Evolutionary conservation across 1,284 basidiomycete species (phyloP).

Genomic region (Wallemia mellicola): DNA sequence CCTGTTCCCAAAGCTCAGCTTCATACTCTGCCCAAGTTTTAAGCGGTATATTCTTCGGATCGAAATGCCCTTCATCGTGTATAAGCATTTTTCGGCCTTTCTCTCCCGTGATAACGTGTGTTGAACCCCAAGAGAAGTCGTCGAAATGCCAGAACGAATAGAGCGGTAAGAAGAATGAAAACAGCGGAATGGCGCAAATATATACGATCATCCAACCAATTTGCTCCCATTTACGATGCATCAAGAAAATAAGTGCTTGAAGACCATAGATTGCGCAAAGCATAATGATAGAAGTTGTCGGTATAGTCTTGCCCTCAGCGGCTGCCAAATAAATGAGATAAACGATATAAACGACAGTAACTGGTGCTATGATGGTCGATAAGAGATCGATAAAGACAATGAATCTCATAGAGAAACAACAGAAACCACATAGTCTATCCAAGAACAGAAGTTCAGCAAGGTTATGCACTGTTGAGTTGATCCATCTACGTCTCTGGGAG

Average conservation of each 20-base stretch:
- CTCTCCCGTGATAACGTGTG: conserved; percentile 77
- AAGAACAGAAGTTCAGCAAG: conserved; percentile 71
- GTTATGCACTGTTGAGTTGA: conserved; percentile 97
- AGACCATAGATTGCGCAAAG: conserved; percentile 76
- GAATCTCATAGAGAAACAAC: conserved; percentile 96
- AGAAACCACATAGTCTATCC: conserved; percentile 83
- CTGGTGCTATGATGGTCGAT: conserved; percentile 59
- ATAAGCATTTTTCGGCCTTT: conserved; percentile 79
- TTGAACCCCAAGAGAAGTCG: conserved; percentile 93
- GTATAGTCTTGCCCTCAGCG: conserved; percentile 31
- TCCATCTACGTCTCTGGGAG: conserved; percentile 96
- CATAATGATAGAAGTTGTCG: conserved; percentile 57
- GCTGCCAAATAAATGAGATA: conserved; percentile 55
- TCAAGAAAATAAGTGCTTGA: conserved; percentile 55
- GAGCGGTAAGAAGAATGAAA: conserved; percentile 72
- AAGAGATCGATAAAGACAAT: conserved; percentile 84
- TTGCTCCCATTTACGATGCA: conserved; percentile 80
- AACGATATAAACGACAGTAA: conserved; percentile 71
- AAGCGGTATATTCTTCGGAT: conserved; percentile 64
- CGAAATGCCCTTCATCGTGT: conserved; percentile 91
- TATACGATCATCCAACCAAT: conserved; percentile 94
- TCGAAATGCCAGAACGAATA: conserved; percentile 99
- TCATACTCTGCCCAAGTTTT: conserved; percentile 91
- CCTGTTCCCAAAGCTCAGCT: conserved; percentile 91
- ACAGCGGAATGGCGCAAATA: conserved; percentile 63